These are phyloP conservation scores for Fragilaria crotonensis DNA, from an alignment of 108 stramenopile species.

Conservation along the genomic window DNA sequence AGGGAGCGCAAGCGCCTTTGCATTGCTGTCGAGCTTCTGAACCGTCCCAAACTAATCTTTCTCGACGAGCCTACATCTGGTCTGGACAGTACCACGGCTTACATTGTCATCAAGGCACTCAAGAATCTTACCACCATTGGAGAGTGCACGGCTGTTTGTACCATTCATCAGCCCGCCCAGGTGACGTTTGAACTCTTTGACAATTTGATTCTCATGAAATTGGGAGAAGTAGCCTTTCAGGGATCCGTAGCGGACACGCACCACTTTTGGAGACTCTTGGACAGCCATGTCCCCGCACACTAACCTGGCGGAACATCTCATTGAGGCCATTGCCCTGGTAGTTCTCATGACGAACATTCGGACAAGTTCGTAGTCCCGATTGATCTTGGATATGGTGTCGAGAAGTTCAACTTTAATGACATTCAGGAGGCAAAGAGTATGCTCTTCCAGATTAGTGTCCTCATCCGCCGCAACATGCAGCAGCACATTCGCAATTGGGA, in stretches of 20 bases:
- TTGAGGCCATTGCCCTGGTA: conserved; percentile 4
- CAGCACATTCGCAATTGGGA: conserved; percentile 7
- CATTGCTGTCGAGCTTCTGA: conserved; percentile 43
- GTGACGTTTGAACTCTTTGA: conserved; percentile 48
- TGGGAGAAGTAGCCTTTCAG: conserved; percentile 20
- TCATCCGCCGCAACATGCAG: conserved; percentile 13
- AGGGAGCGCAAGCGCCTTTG: conserved; percentile 39
- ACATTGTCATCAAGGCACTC: conserved; percentile 37
- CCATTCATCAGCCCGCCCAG: conserved; percentile 54
- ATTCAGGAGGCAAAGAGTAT: conserved; percentile 6
- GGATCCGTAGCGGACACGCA: neutral
- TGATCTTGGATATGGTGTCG: conserved; percentile 6
- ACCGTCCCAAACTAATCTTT: conserved; percentile 32
- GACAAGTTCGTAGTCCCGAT: conserved; percentile 7
- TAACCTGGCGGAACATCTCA: neutral
- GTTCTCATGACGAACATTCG: neutral
- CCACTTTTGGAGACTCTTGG: neutral
- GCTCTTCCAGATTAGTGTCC: conserved; percentile 7
- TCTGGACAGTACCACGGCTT: too few species aligned
- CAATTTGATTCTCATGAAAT: conserved; percentile 38
- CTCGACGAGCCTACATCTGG: too few species aligned
- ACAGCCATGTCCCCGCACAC: neutral
- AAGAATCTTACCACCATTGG: conserved; percentile 21
- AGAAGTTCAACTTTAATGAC: conserved; percentile 2
- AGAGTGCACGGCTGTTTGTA: conserved; percentile 36